Evolutionary conservation across 208 protist species (phyloP), one percentile per base, ranked within the genome.

Genomic region (Acanthamoeba royreba): DNA sequence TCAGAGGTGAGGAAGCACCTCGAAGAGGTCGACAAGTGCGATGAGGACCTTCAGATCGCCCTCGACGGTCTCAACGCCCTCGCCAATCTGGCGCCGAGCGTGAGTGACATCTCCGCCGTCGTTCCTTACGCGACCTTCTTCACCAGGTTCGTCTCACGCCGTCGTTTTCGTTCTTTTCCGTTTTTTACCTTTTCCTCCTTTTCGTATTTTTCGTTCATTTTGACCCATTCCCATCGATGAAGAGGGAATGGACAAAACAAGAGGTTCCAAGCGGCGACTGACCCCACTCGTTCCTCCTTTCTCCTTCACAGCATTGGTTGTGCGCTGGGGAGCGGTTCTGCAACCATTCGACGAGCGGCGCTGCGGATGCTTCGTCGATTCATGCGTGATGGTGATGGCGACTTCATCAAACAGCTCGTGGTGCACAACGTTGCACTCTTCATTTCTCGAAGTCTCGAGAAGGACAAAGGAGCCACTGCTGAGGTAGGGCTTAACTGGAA

Each of bases 61-160:
- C 83, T 90, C 8, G 53, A 90, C 40, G 83, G 52, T 33, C 49
- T 90, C 17, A 90, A 58, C 49, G 47, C 83, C 22, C 83, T 90
- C 31, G 33, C 83, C 31, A 69, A 42, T n/a, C 38, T 90, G 49
- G 53, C 52, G 0, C 83, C 83, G 19, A 58, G 43, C 3, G 35
- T 90, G 4, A 52, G 38, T 11, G 83, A 90, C 2, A n/a, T 90
- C 4, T 66, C 52, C 31, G 58, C 83, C 53, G 0, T 66, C 53
- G 47, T 58, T 46, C 38, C 83, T 35, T 90, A 69, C 83, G 28
- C 47, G 5, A 28, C 83, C 49, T 90, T 90, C 25, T 90, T 90
- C 83, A 66, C 53, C 28, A 90, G 25, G 83, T 90, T 45, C 0
- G 8, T 5, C 17, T 33, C 22, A 1, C n/a, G 13, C 31, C 43